Base-by-base conservation (phyloP, 75 land plant species). In the Cupressus sempervirens region DNA sequence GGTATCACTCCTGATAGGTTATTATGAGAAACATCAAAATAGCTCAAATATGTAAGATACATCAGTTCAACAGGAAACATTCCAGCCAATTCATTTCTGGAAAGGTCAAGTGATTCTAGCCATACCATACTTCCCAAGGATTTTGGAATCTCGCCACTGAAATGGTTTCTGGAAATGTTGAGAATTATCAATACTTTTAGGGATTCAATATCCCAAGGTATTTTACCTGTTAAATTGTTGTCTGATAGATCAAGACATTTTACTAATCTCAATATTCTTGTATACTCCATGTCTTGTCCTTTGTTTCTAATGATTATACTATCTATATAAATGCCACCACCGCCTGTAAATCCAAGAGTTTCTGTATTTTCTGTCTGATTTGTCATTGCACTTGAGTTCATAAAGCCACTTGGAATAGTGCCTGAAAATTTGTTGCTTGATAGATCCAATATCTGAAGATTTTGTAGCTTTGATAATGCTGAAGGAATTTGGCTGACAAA, bases 371-470 rank as follows among this genome's bases (percentile, higher is more conserved):
- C 32, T 26, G 72, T 18, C 72, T 67, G 30, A 67, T 67, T 67
- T 67, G 72, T 32, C 72, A 67, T 67, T 67, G 72, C 72, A n/a
- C 30, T 67, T 32, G 7, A 26, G 7, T 67, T n/a, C 72, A 67
- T 67, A 67, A 67, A 67, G 3, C 72, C 29, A 26, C 29, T 26
- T 67, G 72, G 72, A 29, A 67, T 4, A 65, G 7, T 26, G 23
- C 68, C 68, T 65, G n/a, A 65, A 65, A 65, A 20, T 65, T 65
- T 65, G 68, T 65, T 65, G 68, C 68, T 65, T 65, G 68, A 65
- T 0, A 65, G 0, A 65, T 65, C 68, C 68, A 65, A 65, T 18
- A 65, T 26, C n/a, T 65, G n/a, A 65, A 65, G n/a, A 65, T 50
- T 50, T 50, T 11, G 13, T 14, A 50, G 12, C 0, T 12, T 50